Base-by-base conservation (phyloP, 2,329 filamentous ascomycete species). In the Aotearoamyces nothofagi region DNA sequence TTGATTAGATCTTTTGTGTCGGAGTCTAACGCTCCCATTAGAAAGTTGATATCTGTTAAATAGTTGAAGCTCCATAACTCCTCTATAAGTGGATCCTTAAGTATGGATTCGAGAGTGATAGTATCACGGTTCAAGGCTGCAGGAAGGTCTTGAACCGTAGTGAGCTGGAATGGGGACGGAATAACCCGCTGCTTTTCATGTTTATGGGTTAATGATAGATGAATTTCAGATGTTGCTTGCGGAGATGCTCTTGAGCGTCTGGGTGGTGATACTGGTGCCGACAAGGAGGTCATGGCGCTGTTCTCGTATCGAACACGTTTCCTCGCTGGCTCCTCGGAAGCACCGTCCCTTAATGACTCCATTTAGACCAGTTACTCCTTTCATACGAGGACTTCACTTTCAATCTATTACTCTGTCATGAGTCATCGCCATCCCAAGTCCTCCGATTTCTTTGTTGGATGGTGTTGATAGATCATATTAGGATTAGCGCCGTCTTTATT, bases 11-110 rank as follows among this genome's bases (percentile, higher is more conserved):
- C 36, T 14, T 56, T 57, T 3, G 69, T 57, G 51, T 75, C 69
- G 10, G 53, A 42, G 37, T 76, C 69, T 33, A 76, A 47, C 5
- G 42, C 51, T 35, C 42, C 52, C 66, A 75, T 69, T 0, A 75
- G 42, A 45, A 70, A 76, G 32, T 72, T 63, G 14, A 76, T 44
- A 43, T 68, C 58, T 40, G 64, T 61, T 6, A 63, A 49, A 38
- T 61, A 68, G 34, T 69, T 68, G 41, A 69, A 69, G 24, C 65
- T 55, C 63, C 64, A 69, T 32, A 61, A 63, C 47, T 67, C 63
- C 32, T 42, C 34, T 17, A 53, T 72, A 44, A 76, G 52, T 1
- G 70, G 69, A 44, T 74, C 61, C 2, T 69, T 63, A 3, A 78
- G 56, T 23, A 78, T 63, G 31, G 73, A 67, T 8, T 53, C 52